A percentile compares a stretch with the other conserved stretches of the same genome.
These are phyloP conservation scores for Zea luxurians DNA, from an alignment of 176 grass and related monocot species.

Conservation along the genomic window DNA sequence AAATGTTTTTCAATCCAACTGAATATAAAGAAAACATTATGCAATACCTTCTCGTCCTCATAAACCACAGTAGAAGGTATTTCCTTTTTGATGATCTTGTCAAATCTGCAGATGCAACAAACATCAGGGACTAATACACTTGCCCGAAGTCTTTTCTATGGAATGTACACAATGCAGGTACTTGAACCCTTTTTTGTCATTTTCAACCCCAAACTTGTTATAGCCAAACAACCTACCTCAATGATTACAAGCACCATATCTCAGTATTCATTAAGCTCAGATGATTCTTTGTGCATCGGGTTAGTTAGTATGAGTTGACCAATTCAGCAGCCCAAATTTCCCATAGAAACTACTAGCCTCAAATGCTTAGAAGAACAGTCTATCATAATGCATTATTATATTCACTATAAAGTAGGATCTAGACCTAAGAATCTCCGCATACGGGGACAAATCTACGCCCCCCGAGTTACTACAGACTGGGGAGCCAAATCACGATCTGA, in stretches of 20 bases:
- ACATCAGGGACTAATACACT: conserved; percentile 22
- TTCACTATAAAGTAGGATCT: neutral
- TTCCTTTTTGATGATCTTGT: conserved; percentile 93
- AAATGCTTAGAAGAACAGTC: neutral
- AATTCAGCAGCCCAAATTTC: neutral
- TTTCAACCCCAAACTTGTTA: neutral
- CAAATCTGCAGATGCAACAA: conserved; percentile 76
- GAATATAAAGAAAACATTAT: neutral
- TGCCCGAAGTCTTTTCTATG: conserved; percentile 12
- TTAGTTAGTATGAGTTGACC: neutral
- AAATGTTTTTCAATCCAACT: conserved; percentile 20
- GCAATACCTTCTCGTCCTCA: conserved; percentile 82
- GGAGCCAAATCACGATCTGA: neutral
- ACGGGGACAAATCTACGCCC: neutral
- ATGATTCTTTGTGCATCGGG: neutral
- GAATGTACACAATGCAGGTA: conserved; percentile 26
- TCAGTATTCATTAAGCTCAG: neutral
- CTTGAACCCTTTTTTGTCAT: neutral
- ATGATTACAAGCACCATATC: neutral
- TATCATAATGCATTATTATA: neutral
- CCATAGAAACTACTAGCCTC: neutral
- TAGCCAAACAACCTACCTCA: neutral
- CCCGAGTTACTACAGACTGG: neutral
- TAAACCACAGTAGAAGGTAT: conserved; percentile 86
- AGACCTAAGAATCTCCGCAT: neutral